Percentiles rank a stretch among this genome's conserved stretches.
phyloP scores from a whole-genome alignment of 2,329 filamentous ascomycete species.

The Gyromitra esculenta region DNA sequence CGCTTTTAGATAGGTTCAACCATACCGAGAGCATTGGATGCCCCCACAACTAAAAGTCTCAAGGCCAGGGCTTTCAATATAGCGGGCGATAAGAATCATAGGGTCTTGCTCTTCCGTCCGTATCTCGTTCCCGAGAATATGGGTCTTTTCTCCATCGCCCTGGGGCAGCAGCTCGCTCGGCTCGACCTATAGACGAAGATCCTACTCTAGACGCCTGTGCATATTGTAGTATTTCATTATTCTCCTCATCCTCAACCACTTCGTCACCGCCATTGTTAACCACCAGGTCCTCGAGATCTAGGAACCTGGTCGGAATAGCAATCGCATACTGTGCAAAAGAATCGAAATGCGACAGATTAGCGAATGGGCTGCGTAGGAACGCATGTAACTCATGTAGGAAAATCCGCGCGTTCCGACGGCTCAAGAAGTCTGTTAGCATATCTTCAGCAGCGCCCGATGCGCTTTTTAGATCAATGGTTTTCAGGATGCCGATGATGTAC shows the following conservation, averaged over 20 bases:
- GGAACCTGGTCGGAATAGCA: slow-evolving; percentile 35
- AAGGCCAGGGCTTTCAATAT: slow-evolving; percentile 2
- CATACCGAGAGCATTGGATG: background rate
- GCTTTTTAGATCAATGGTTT: slow-evolving; percentile 78
- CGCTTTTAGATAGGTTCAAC: background rate
- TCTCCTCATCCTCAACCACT: background rate
- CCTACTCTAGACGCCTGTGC: background rate
- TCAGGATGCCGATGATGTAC: slow-evolving; percentile 84
- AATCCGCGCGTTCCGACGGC: slow-evolving; percentile 74
- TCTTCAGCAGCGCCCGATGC: slow-evolving; percentile 75
- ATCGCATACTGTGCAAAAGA: slow-evolving; percentile 74
- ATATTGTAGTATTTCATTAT: background rate
- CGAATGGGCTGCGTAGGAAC: slow-evolving; percentile 84
- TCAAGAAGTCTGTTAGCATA: slow-evolving; percentile 80
- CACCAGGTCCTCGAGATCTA: slow-evolving; percentile 19
- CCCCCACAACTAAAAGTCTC: background rate
- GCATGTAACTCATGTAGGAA: slow-evolving; percentile 86
- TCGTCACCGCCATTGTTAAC: slow-evolving; percentile 12
- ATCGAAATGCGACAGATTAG: slow-evolving; percentile 80
- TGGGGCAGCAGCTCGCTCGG: slow-evolving; percentile 1
- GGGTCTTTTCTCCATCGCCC: slow-evolving; percentile 28
- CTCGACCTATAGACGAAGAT: slow-evolving; percentile 1
- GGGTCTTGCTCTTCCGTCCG: background rate
- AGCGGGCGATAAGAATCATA: slow-evolving; percentile 36
- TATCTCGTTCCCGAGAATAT: slow-evolving; percentile 22